Evolutionary conservation across 2,329 filamentous ascomycete species (phyloP).

Genomic region (Exserohilum turcica): DNA sequence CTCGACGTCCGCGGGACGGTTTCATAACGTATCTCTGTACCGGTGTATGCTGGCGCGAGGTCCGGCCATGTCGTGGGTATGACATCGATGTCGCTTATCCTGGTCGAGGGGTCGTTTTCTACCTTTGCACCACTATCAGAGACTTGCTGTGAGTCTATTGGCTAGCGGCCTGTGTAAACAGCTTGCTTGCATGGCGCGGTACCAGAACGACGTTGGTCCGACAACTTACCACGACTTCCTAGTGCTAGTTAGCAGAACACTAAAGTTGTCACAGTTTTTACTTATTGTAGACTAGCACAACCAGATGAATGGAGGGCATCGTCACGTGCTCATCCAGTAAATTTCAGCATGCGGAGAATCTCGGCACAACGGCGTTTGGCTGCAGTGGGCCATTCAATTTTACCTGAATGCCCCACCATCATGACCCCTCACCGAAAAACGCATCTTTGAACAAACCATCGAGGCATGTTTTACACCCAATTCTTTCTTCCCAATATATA

Average conservation of each 20-base stretch:
- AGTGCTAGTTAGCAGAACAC: not conserved
- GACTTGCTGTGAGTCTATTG: not conserved
- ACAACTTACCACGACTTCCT: too few relatives aligned
- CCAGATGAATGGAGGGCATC: too few relatives aligned
- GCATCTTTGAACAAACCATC: too few relatives aligned
- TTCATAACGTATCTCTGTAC: not conserved
- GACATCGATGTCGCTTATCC: not conserved
- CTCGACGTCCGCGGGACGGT: too few relatives aligned
- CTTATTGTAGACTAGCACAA: too few relatives aligned
- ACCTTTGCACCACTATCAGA: not conserved
- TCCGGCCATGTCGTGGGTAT: not conserved
- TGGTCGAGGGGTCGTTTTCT: not conserved
- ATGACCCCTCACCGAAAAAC: not conserved
- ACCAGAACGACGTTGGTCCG: too few relatives aligned
- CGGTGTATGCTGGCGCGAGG: not conserved
- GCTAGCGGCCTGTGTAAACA: not conserved
- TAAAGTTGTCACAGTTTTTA: not conserved
- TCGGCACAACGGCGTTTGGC: not conserved
- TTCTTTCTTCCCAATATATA: too few relatives aligned
- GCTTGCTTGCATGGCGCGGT: not conserved
- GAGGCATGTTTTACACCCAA: too few relatives aligned
- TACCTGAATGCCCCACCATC: conserved; percentile 1
- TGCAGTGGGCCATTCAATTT: not conserved
- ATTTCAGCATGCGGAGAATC: not conserved
- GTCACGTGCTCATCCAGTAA: not conserved